Evolutionary conservation across 495 filamentous ascomycete species (phyloP).

Genomic region (Neurospora tetraspora): DNA sequence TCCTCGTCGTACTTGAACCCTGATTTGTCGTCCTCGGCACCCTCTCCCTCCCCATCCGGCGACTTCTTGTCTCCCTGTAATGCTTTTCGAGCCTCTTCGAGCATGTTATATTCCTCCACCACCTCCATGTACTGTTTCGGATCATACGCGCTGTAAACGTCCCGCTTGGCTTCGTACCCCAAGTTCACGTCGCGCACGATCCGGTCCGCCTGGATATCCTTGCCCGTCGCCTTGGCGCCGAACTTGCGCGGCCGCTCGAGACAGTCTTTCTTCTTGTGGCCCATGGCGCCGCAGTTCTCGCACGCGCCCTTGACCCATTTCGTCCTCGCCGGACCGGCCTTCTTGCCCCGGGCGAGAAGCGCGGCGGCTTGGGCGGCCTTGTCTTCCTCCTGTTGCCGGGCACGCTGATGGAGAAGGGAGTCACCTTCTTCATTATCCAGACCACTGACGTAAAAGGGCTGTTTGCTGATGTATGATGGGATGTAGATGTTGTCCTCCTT

Average conservation of each 20-base stretch:
- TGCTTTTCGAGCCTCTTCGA: constrained; percentile 65
- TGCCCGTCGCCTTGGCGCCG: constrained; percentile 87
- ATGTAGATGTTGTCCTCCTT: constrained; percentile 98
- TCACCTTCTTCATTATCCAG: constrained; percentile 58
- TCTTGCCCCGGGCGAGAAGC: constrained; percentile 47
- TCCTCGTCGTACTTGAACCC: constrained; percentile 78
- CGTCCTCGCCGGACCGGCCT: constrained; percentile 72
- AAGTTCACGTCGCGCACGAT: constrained; percentile 72
- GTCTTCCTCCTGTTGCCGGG: constrained; percentile 55
- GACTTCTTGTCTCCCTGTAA: background rate
- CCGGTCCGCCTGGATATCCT: constrained; percentile 89
- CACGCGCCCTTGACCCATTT: constrained; percentile 97
- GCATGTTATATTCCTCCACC: constrained; percentile 75
- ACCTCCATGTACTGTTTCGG: constrained; percentile 74
- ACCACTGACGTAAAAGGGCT: constrained; percentile 90
- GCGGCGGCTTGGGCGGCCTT: constrained; percentile 73
- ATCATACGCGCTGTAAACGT: constrained; percentile 96
- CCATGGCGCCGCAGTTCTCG: constrained; percentile 96
- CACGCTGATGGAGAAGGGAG: constrained; percentile 94
- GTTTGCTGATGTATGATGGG: constrained; percentile 93
- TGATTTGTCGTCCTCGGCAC: constrained; percentile 25
- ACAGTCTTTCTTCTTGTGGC: constrained; percentile 91
- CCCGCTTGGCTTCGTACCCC: constrained; percentile 97
- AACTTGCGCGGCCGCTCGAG: constrained; percentile 79
- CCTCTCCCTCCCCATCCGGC: constrained; percentile 41